A percentile compares a stretch with the other conserved stretches of the same genome.
Evolutionary conservation across 106 monocot species (phyloP).

Genomic region (Dendrobium nobile): DNA sequence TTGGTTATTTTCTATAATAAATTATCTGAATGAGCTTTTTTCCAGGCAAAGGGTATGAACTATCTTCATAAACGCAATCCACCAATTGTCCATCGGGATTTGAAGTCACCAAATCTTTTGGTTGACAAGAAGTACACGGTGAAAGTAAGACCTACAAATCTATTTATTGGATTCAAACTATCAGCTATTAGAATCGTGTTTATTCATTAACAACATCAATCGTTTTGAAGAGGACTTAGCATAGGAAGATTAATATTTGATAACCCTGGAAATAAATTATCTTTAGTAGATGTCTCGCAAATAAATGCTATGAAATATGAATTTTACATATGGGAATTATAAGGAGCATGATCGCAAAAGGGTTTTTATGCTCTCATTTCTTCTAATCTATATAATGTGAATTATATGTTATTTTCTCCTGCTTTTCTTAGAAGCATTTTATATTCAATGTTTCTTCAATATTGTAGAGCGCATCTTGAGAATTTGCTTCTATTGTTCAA

Average conservation of each 20-base stretch:
- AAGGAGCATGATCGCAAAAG: too few species aligned
- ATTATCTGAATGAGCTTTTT: not conserved
- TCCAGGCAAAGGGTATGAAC: constrained; percentile 99
- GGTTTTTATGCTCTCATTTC: too few species aligned
- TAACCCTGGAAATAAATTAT: not conserved
- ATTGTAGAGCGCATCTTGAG: not conserved
- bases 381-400: too few species aligned
- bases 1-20: constrained; percentile 2
- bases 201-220: not conserved
- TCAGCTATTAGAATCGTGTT: not conserved
- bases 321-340: not conserved
- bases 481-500: not conserved
- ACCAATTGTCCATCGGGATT: constrained; percentile 96
- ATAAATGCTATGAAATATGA: not conserved
- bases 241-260: not conserved
- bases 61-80: constrained; percentile 93
- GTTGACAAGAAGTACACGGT: constrained; percentile 97
- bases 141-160: constrained; percentile 49
- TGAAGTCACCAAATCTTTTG: constrained; percentile 98
- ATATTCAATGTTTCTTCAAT: too few species aligned
- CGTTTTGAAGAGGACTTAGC: not conserved
- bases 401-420: not conserved
- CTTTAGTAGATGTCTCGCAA: not conserved
- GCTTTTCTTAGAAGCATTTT: not conserved
- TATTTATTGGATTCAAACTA: not conserved